Conservation (phyloP, 768 basidiomycete genomes). For the Fomitopsis pulvina region DNA sequence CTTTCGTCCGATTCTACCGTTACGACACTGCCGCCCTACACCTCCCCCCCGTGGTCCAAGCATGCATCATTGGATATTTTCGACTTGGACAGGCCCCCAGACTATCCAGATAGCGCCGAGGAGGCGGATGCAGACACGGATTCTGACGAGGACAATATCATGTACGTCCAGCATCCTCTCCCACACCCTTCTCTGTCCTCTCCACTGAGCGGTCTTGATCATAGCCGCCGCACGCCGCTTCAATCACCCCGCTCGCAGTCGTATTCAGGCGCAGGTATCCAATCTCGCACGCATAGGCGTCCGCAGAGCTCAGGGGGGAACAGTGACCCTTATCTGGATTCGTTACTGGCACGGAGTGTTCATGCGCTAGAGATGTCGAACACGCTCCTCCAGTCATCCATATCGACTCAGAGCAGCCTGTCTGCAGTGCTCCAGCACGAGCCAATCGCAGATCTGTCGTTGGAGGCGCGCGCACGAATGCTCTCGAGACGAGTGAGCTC, state of each 20-base stretch:
- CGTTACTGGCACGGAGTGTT: constrained; percentile 75
- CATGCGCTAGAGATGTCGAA: constrained; percentile 86
- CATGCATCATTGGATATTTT: constrained; percentile 21
- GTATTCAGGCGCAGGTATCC: constrained; percentile 12
- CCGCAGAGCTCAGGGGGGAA: constrained; percentile 18
- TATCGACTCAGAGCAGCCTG: constrained; percentile 58
- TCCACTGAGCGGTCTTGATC: constrained; percentile 24
- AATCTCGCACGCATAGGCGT: constrained; percentile 18
- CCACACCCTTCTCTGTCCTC: constrained; percentile 27
- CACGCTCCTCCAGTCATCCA: constrained; percentile 65
- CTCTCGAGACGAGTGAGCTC: constrained; percentile 46
- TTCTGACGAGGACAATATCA: constrained; percentile 24
- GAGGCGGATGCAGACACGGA: constrained; percentile 71
- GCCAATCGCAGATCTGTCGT: constrained; percentile 34
- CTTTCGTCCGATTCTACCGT: constrained; percentile 61
- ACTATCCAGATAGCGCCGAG: constrained; percentile 72
- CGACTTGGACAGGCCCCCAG: constrained; percentile 59
- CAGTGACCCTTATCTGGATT: constrained; percentile 59
- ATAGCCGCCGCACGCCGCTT: constrained; percentile 14
- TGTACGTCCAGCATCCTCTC: constrained; percentile 23
- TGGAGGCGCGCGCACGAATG: constrained; percentile 43
- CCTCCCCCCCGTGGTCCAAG: constrained; percentile 28
- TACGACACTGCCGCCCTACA: constrained; percentile 58
- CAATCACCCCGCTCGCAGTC: constrained; percentile 3
- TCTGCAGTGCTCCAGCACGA: constrained; percentile 44